Evolutionary conservation across 805 yeast genomes (phyloP).

Genomic region (Saturnispora gosingensis): DNA sequence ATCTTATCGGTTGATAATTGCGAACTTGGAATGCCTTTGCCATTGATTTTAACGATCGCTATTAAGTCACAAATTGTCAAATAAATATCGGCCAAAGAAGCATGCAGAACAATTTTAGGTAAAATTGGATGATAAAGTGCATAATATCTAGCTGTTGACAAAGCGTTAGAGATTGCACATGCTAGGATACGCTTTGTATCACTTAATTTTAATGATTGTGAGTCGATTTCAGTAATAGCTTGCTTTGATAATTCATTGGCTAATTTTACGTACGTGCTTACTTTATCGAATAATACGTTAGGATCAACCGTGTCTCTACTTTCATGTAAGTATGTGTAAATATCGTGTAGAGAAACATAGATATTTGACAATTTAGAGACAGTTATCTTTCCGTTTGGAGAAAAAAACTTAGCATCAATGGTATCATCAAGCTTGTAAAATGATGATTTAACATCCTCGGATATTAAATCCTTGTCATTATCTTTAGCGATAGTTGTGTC

Average conservation of each 20-base stretch:
- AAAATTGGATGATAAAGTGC: slow-evolving; percentile 53
- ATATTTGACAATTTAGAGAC: slow-evolving; percentile 35
- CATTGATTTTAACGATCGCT: slow-evolving; percentile 39
- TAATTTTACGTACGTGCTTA: slow-evolving; percentile 40
- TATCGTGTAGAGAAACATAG: slow-evolving; percentile 40
- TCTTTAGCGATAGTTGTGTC: slow-evolving; percentile 24
- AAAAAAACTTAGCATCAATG: slow-evolving; percentile 9
- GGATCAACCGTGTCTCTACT: slow-evolving; percentile 21
- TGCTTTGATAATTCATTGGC: slow-evolving; percentile 32
- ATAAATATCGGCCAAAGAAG: slow-evolving; percentile 66
- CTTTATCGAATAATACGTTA: slow-evolving; percentile 40
- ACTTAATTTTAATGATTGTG: slow-evolving; percentile 9
- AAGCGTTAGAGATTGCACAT: slow-evolving; percentile 62
- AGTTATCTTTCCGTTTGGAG: slow-evolving; percentile 37
- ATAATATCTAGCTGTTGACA: slow-evolving; percentile 70
- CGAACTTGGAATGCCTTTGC: slow-evolving; percentile 1
- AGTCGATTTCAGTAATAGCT: slow-evolving; percentile 22
- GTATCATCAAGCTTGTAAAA: slow-evolving; percentile 6
- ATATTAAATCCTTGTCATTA: slow-evolving; percentile 43
- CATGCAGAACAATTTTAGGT: slow-evolving; percentile 63
- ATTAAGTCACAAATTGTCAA: slow-evolving; percentile 57
- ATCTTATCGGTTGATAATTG: background rate
- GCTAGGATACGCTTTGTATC: slow-evolving; percentile 42
- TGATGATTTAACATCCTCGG: slow-evolving; percentile 14
- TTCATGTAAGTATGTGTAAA: slow-evolving; percentile 25